Evolutionary conservation across 2,329 filamentous ascomycete genomes (phyloP).

Genomic region (Exserohilum turcica): DNA sequence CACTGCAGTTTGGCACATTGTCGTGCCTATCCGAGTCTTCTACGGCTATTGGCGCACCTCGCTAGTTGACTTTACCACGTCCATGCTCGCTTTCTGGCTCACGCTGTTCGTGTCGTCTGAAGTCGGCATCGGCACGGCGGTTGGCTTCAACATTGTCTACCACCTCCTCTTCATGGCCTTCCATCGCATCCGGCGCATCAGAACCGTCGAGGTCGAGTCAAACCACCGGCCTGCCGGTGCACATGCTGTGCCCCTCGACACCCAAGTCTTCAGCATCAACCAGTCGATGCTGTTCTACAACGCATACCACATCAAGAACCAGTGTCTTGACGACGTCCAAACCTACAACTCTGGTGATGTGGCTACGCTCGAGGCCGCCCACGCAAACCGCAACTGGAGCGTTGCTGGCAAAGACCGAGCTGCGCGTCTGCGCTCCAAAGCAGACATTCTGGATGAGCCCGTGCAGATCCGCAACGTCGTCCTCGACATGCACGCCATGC

Average conservation of each 20-base stretch:
- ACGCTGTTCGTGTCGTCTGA: constrained; percentile 66
- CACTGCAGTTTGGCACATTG: constrained; percentile 66
- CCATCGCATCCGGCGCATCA: constrained; percentile 44
- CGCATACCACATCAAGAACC: constrained; percentile 58
- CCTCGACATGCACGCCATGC: constrained; percentile 59
- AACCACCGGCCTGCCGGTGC: constrained; percentile 12
- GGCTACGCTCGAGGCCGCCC: constrained; percentile 43
- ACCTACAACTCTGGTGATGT: constrained; percentile 52
- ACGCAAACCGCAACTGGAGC: constrained; percentile 59
- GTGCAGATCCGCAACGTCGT: constrained; percentile 56
- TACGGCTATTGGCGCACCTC: constrained; percentile 69
- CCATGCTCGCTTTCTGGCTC: constrained; percentile 68
- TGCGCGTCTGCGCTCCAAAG: constrained; percentile 51
- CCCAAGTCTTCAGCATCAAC: constrained; percentile 62
- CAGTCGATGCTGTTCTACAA: constrained; percentile 67
- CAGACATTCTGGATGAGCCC: constrained; percentile 39
- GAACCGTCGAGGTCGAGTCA: constrained; percentile 16
- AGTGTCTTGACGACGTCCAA: constrained; percentile 58
- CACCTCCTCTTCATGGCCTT: constrained; percentile 65
- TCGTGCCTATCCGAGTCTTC: constrained; percentile 63
- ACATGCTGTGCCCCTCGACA: constrained; percentile 51
- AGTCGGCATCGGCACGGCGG: constrained; percentile 63
- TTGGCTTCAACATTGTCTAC: constrained; percentile 58
- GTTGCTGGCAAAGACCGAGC: constrained; percentile 58
- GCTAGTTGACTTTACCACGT: constrained; percentile 66